Conservation (phyloP, 2,329 filamentous ascomycete genomes). For the Colletotrichum sp. region DNA sequence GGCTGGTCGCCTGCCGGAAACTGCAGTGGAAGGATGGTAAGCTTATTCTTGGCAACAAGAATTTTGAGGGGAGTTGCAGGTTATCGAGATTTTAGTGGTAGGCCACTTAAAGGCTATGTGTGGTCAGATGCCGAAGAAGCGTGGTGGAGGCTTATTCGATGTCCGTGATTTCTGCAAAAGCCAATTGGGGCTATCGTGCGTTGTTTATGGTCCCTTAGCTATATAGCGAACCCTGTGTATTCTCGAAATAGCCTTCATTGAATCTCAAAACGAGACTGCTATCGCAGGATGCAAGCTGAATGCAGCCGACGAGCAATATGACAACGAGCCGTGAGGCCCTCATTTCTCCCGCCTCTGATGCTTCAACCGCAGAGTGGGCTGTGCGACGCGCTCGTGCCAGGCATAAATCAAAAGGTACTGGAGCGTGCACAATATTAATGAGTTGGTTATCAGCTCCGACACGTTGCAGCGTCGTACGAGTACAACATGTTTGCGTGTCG, state of each 20-base stretch:
- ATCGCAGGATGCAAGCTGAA: not conserved
- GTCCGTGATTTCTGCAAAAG: not conserved
- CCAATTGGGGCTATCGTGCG: not conserved
- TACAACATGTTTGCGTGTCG: not conserved
- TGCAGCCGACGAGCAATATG: not conserved
- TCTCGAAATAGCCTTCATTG: not conserved
- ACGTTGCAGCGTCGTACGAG: not conserved
- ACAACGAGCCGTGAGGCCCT: not conserved
- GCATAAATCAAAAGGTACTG: not conserved
- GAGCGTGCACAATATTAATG: not conserved
- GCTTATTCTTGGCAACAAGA: constrained; percentile 1
- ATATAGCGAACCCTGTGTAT: not conserved
- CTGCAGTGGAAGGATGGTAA: not conserved
- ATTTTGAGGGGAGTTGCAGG: not conserved
- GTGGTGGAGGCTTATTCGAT: not conserved
- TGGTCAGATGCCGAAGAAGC: not conserved
- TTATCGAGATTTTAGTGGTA: not conserved
- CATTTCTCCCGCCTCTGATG: not conserved
- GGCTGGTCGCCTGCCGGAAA: not conserved
- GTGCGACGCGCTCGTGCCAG: not conserved
- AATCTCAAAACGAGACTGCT: not conserved
- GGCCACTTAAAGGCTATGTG: not conserved
- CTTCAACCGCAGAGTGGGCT: not conserved
- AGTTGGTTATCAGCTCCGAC: not conserved
- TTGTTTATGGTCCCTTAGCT: not conserved